Percentiles rank a stretch among this genome's conserved stretches.
Evolutionary conservation across 805 yeast species (phyloP).

Genomic region (Soucietia sequanensis): DNA sequence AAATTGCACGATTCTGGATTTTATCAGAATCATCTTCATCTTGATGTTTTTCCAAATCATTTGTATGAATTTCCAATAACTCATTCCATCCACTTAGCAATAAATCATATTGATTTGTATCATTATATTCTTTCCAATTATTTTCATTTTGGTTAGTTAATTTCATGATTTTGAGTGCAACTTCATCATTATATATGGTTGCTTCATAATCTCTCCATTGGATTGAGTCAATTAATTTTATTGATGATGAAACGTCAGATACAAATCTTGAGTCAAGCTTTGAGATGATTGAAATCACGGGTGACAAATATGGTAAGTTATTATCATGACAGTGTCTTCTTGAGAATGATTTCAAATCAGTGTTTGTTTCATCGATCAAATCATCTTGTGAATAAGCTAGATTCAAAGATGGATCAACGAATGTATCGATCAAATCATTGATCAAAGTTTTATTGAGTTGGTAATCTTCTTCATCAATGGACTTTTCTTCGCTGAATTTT

Average conservation of each 20-base stretch:
- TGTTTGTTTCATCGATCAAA: slow-evolving; percentile 21
- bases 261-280: slow-evolving; percentile 37
- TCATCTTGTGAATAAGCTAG: slow-evolving; percentile 48
- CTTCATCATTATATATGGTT: slow-evolving; percentile 62
- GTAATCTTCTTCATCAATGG: slow-evolving; percentile 22
- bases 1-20: slow-evolving; percentile 69
- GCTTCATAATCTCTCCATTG: slow-evolving; percentile 61
- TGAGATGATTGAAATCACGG: slow-evolving; percentile 39
- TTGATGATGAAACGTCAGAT: slow-evolving; percentile 24
- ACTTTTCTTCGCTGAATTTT: too few species aligned
- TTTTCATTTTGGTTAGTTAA: slow-evolving; percentile 24
- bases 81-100: slow-evolving; percentile 68
- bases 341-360: slow-evolving; percentile 51
- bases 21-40: slow-evolving; percentile 54
- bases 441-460: slow-evolving; percentile 38
- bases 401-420: slow-evolving; percentile 66
- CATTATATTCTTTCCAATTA: slow-evolving; percentile 22
- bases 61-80: slow-evolving; percentile 57
- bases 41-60: slow-evolving; percentile 48
- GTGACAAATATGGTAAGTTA: slow-evolving; percentile 33
- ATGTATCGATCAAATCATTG: slow-evolving; percentile 53
- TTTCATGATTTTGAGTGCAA: slow-evolving; percentile 57
- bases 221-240: slow-evolving; percentile 30
- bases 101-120: slow-evolving; percentile 52
- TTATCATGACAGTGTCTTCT: slow-evolving; percentile 39